These are phyloP conservation scores for Platanthera zijinensis DNA, from an alignment of 106 monocot species.

Conservation along the genomic window DNA sequence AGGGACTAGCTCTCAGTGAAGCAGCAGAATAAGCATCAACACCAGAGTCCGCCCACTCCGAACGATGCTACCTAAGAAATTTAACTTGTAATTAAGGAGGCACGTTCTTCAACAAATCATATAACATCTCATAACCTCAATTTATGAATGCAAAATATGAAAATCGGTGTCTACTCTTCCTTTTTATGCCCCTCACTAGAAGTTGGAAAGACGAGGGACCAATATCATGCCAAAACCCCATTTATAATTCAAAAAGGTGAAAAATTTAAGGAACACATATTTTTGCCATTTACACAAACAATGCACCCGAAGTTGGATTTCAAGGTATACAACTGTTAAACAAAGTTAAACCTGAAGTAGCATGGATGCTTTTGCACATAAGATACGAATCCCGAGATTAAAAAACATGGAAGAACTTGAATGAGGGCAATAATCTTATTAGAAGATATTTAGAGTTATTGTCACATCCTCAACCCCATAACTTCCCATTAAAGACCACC, in stretches of 20 bases:
- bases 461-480: not conserved
- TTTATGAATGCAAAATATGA: too few relatives aligned
- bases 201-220: too few relatives aligned
- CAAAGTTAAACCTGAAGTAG: constrained; percentile 34
- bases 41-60: constrained; percentile 85
- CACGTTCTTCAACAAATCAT: constrained; percentile 49
- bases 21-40: constrained; percentile 81
- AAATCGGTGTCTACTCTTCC: too few relatives aligned
- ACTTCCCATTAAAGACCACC: too few relatives aligned
- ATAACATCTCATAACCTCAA: too few relatives aligned
- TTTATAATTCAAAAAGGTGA: too few relatives aligned
- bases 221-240: too few relatives aligned
- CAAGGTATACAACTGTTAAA: not conserved
- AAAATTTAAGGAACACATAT: too few relatives aligned
- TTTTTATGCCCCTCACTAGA: too few relatives aligned
- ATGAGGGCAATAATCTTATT: constrained; percentile 34
- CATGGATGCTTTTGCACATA: constrained; percentile 76
- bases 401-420: constrained; percentile 23
- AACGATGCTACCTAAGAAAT: constrained; percentile 83
- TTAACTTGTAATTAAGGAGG: constrained; percentile 82
- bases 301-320: not conserved
- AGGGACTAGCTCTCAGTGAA: constrained; percentile 64
- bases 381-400: constrained; percentile 29
- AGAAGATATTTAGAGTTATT: constrained; percentile 45
- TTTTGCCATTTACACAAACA: not conserved